Percentiles rank a stretch among this genome's conserved stretches.
These are phyloP conservation scores for Elsinoe necatrix DNA, from an alignment of 2,329 filamentous ascomycete genomes.

Conservation along the genomic window DNA sequence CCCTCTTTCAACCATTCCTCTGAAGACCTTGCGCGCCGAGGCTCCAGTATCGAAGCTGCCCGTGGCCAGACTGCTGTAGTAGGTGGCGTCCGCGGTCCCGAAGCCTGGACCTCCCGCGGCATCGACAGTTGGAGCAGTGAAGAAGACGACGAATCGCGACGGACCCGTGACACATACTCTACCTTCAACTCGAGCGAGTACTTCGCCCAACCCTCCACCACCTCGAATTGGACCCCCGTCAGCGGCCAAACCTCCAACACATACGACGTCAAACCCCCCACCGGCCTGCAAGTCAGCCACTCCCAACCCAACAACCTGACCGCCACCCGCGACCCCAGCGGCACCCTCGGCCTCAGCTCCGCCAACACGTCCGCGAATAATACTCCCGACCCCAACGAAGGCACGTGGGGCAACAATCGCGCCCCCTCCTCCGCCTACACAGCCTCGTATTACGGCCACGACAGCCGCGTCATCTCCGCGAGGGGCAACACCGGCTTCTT, in stretches of 20 bases:
- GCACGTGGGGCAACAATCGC: conserved; percentile 12
- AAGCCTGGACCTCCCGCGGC: conserved; percentile 22
- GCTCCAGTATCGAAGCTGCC: conserved; percentile 24
- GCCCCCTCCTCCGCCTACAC: conserved; percentile 16
- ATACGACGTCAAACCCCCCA: conserved; percentile 11
- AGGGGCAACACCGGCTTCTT: conserved; percentile 47
- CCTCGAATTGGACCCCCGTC: conserved; percentile 32
- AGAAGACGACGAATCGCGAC: conserved; percentile 25
- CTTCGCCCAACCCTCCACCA: conserved; percentile 18
- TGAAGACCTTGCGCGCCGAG: conserved; percentile 31
- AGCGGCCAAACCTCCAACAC: neutral
- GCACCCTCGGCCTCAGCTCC: conserved; percentile 25
- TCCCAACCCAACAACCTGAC: conserved; percentile 34
- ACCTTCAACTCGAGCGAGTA: conserved; percentile 16
- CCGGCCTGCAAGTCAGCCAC: neutral
- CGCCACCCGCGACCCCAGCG: conserved; percentile 39
- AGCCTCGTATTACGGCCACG: conserved; percentile 21
- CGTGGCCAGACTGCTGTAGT: conserved; percentile 27
- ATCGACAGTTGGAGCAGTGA: conserved; percentile 24
- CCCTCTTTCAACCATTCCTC: conserved; percentile 57
- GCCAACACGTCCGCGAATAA: conserved; percentile 33
- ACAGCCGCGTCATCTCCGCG: conserved; percentile 25
- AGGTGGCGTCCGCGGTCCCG: conserved; percentile 21
- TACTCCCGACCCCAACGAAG: conserved; percentile 24
- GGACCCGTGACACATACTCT: conserved; percentile 21